phyloP scores from a whole-genome alignment of 306 rosid species.

The Alnus glutinosa region DNA sequence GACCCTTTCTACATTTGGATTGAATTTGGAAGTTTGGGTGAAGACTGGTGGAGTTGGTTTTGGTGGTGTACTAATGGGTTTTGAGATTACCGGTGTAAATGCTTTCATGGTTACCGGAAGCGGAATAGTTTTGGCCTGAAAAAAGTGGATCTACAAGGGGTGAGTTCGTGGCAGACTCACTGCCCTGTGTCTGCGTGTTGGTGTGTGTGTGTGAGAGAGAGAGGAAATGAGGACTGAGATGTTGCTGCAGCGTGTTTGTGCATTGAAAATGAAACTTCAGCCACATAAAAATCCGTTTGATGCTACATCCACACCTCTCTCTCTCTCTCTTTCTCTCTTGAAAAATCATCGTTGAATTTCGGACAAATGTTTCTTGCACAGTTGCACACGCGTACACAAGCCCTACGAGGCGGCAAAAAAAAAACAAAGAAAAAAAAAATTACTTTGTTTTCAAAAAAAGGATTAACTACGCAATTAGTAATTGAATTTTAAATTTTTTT shows the following conservation, averaged over 20 bases:
- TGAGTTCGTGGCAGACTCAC: background rate
- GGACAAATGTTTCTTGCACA: too few species aligned
- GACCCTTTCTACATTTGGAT: constrained; percentile 29
- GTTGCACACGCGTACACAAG: too few species aligned
- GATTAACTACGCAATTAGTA: too few species aligned
- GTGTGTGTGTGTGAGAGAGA: background rate
- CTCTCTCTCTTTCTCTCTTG: too few species aligned
- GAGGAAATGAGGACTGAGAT: background rate
- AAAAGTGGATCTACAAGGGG: too few species aligned
- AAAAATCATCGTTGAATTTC: too few species aligned
- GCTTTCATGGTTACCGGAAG: constrained; percentile 38
- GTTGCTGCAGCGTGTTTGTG: background rate
- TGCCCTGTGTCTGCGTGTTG: background rate
- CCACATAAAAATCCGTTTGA: background rate
- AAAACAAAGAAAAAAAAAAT: too few species aligned
- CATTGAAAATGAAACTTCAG: background rate
- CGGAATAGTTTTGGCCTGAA: background rate
- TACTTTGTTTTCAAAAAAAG: too few species aligned
- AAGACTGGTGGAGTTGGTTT: constrained; percentile 9
- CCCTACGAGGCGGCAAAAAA: too few species aligned
- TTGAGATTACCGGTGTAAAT: constrained; percentile 36
- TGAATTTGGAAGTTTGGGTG: constrained; percentile 21
- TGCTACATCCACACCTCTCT: too few species aligned
- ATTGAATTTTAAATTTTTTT: too few species aligned
- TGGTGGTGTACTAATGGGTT: constrained; percentile 28